phyloP scores from a whole-genome alignment of 768 basidiomycete genomes.

The Agaricus bisporus region DNA sequence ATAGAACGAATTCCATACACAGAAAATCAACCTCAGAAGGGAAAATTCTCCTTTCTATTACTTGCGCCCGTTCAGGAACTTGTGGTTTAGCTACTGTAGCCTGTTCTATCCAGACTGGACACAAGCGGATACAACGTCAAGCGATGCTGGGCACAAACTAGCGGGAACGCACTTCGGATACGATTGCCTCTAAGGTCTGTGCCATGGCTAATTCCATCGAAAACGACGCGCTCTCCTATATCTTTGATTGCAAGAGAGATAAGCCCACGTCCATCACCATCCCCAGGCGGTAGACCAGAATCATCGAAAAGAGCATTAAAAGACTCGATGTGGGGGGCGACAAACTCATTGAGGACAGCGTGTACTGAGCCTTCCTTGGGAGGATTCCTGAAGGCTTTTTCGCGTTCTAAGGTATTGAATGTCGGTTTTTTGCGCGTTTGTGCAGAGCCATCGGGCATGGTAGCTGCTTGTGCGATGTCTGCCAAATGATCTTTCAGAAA shows the following conservation, averaged over 20 bases:
- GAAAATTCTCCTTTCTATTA: constrained; percentile 72
- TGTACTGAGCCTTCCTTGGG: constrained; percentile 61
- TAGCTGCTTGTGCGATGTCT: constrained; percentile 3
- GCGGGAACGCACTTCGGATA: constrained; percentile 62
- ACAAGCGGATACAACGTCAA: constrained; percentile 3
- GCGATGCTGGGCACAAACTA: neutral
- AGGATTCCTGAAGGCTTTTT: constrained; percentile 73
- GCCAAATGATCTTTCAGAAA: constrained; percentile 17
- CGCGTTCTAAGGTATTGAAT: constrained; percentile 79
- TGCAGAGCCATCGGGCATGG: constrained; percentile 49
- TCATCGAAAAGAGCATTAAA: constrained; percentile 98
- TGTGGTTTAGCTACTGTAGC: constrained; percentile 80
- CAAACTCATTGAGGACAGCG: constrained; percentile 86
- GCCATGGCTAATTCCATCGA: constrained; percentile 65
- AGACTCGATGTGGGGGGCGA: constrained; percentile 89
- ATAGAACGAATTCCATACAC: neutral
- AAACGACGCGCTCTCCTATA: constrained; percentile 88
- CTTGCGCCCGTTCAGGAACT: constrained; percentile 76
- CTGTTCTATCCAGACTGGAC: constrained; percentile 86
- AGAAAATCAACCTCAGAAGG: constrained; percentile 74
- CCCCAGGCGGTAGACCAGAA: constrained; percentile 67
- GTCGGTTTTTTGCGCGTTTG: constrained; percentile 39
- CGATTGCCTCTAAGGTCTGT: constrained; percentile 76
- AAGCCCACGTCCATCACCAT: constrained; percentile 75
- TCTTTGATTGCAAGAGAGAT: constrained; percentile 75